A percentile compares a stretch with the other conserved stretches of the same genome.
Evolutionary conservation across 1,284 basidiomycete species (phyloP).

Genomic region (Apiotrichum siamense): DNA sequence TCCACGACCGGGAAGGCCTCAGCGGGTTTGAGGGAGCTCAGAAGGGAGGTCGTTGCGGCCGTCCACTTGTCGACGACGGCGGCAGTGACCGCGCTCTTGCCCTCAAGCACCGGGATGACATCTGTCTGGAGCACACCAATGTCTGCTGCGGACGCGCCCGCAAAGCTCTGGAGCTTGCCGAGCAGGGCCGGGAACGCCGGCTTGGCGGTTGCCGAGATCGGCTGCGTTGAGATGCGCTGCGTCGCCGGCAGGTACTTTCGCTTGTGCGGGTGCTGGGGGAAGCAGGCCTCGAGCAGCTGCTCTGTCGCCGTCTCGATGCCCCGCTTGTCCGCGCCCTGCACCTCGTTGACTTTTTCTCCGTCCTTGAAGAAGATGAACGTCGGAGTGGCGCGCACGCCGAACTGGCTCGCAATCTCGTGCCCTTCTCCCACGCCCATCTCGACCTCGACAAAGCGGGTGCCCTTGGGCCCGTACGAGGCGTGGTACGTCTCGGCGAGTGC

Average conservation of each 20-base stretch:
- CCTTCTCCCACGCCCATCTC: constrained; percentile 67
- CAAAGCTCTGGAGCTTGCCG: constrained; percentile 60
- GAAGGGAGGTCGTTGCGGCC: constrained; percentile 51
- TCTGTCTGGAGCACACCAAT: constrained; percentile 53
- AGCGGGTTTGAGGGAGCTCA: constrained; percentile 52
- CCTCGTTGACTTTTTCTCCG: constrained; percentile 67
- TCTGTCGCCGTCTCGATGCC: constrained; percentile 36
- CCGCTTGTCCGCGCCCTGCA: constrained; percentile 59
- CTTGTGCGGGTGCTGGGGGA: constrained; percentile 60
- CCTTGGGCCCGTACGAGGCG: constrained; percentile 29
- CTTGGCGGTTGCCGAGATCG: constrained; percentile 67
- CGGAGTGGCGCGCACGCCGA: constrained; percentile 68
- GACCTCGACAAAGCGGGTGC: constrained; percentile 64
- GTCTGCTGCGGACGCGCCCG: constrained; percentile 22
- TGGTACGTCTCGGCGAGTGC: constrained; percentile 29
- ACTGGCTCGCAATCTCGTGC: constrained; percentile 57
- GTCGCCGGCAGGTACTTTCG: constrained; percentile 59
- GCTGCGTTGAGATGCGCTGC: constrained; percentile 60
- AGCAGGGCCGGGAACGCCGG: constrained; percentile 63
- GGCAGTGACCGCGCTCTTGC: constrained; percentile 41
- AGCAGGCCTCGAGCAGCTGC: constrained; percentile 50
- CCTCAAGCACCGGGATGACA: constrained; percentile 64
- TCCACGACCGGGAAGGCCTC: constrained; percentile 75
- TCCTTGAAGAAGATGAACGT: constrained; percentile 79
- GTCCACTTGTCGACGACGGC: constrained; percentile 49